These are phyloP conservation scores for Podosphaera xanthii DNA, from an alignment of 2,329 filamentous ascomycete genomes.

Conservation along the genomic window DNA sequence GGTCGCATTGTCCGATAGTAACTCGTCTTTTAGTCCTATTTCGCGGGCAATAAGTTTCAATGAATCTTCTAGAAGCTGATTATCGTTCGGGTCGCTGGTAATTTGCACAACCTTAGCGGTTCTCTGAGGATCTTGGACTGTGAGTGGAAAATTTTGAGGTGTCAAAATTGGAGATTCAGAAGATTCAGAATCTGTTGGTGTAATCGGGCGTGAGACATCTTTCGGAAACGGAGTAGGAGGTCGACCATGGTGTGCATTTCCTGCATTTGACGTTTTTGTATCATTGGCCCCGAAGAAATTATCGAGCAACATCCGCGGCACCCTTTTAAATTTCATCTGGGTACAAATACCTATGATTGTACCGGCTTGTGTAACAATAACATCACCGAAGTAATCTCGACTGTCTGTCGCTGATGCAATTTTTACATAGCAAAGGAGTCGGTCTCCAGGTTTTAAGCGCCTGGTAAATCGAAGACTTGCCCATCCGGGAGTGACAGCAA, in stretches of 20 bases:
- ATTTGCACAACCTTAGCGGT: background rate
- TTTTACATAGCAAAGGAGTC: conserved; percentile 32
- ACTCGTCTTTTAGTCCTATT: conserved; percentile 28
- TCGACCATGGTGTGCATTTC: background rate
- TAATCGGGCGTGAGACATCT: background rate
- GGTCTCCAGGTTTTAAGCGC: conserved; percentile 19
- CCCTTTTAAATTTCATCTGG: conserved; percentile 25
- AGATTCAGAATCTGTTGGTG: background rate
- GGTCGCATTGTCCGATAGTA: conserved; percentile 31
- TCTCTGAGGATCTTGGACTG: background rate
- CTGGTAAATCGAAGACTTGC: conserved; percentile 27
- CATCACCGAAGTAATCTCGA: conserved; percentile 30
- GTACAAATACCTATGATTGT: conserved; percentile 12
- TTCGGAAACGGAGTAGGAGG: background rate
- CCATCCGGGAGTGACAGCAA: conserved; percentile 39
- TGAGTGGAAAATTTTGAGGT: background rate
- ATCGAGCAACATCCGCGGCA: conserved; percentile 1
- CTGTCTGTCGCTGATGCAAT: conserved; percentile 26
- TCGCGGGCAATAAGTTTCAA: conserved; percentile 33
- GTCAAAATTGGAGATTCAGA: background rate
- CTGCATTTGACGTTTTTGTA: background rate
- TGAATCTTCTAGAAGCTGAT: conserved; percentile 21
- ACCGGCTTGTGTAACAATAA: conserved; percentile 26
- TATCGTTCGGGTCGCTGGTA: background rate
- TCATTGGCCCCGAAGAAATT: background rate